These are phyloP conservation scores for Omphalotus olearius DNA, from an alignment of 1,284 basidiomycete species.

Conservation along the genomic window DNA sequence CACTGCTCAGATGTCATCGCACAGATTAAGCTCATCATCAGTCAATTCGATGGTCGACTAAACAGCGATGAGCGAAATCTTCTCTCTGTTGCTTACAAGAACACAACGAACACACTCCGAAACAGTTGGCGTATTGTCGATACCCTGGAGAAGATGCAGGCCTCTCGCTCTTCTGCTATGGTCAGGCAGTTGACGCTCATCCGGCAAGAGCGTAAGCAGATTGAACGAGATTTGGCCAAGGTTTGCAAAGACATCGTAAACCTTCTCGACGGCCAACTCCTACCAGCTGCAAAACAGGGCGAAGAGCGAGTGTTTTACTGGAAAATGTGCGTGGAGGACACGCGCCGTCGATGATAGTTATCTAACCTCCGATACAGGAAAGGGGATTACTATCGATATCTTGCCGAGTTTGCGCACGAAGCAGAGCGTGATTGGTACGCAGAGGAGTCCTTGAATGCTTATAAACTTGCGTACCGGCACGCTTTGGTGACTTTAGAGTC, in stretches of 20 bases:
- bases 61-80: conserved; percentile 65
- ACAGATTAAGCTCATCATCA: conserved; percentile 53
- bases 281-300: conserved; percentile 51
- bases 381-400: conserved; percentile 68
- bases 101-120: conserved; percentile 56
- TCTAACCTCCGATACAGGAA: conserved; percentile 36
- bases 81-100: conserved; percentile 69
- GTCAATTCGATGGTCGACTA: conserved; percentile 43
- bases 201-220: conserved; percentile 44
- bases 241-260: conserved; percentile 57
- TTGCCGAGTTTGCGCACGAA: conserved; percentile 56
- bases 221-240: conserved; percentile 53
- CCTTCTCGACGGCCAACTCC: conserved; percentile 47
- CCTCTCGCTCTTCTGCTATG: conserved; percentile 22
- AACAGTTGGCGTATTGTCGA: conserved; percentile 62
- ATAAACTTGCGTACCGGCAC: conserved; percentile 64
- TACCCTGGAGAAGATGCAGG: conserved; percentile 48
- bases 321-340: conserved; percentile 49
- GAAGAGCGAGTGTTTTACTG: conserved; percentile 68
- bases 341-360: conserved; percentile 4
- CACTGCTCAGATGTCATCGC: conserved; percentile 48
- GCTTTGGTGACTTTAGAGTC: conserved; percentile 54
- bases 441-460: conserved; percentile 55
- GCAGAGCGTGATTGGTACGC: conserved; percentile 45
- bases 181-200: conserved; percentile 43